Evolutionary conservation across 2,329 filamentous ascomycete species (phyloP).

Genomic region (Fusarium cicatricum): DNA sequence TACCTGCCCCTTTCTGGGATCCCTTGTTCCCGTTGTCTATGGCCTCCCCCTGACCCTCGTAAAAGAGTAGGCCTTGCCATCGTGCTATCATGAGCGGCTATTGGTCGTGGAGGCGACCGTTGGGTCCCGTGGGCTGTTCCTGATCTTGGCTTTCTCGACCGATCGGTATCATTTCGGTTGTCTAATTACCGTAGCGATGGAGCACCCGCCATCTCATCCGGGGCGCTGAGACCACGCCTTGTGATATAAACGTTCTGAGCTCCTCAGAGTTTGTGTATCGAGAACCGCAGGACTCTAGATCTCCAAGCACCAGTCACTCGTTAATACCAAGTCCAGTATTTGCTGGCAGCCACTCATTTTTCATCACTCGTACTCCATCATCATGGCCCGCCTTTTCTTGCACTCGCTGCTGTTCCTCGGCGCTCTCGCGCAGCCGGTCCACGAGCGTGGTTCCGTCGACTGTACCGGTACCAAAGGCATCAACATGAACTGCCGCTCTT

Average conservation of each 20-base stretch:
- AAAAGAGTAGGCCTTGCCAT: too few species aligned
- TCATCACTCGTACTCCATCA: background rate
- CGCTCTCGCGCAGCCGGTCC: constrained; percentile 5
- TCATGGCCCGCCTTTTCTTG: constrained; percentile 20
- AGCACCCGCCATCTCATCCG: too few species aligned
- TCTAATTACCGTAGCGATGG: too few species aligned
- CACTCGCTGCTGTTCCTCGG: constrained; percentile 17
- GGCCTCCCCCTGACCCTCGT: background rate
- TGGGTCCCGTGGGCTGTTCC: background rate
- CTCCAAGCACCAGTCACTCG: background rate
- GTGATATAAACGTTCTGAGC: constrained; percentile 5
- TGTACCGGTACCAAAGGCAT: constrained; percentile 25
- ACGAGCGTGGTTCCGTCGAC: background rate
- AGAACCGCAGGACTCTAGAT: background rate
- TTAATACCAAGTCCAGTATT: constrained; percentile 1
- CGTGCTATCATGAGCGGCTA: too few species aligned
- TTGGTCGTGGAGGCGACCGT: background rate
- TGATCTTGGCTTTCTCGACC: too few species aligned
- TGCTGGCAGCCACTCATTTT: constrained; percentile 5
- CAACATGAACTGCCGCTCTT: constrained; percentile 18
- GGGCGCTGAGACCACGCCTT: background rate
- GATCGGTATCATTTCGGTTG: too few species aligned
- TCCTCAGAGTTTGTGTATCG: background rate
- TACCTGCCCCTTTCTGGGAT: constrained; percentile 15
- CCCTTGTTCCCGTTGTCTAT: background rate